Percentiles rank a stretch among this genome's conserved stretches.
Evolutionary conservation across 116 monocot species (phyloP).

Genomic region (Phalaenopsis hybrid): DNA sequence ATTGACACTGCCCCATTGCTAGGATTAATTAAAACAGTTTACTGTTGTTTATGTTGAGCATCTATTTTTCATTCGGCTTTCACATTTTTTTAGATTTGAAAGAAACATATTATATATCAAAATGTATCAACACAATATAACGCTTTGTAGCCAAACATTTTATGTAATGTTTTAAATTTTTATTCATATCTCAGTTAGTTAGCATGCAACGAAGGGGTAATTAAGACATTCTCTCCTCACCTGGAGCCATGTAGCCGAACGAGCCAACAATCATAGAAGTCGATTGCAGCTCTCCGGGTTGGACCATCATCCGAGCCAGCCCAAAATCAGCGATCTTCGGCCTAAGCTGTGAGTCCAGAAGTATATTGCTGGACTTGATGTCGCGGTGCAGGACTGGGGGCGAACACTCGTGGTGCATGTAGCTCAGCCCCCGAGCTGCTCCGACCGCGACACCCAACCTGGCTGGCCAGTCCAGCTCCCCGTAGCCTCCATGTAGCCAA

Average conservation of each 20-base stretch:
- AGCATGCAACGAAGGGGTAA: too few species aligned
- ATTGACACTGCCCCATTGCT: too few species aligned
- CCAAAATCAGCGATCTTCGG: slow-evolving; percentile 57
- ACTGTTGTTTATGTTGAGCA: too few species aligned
- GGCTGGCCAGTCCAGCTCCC: slow-evolving; percentile 36
- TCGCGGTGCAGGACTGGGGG: slow-evolving; percentile 55
- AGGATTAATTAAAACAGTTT: too few species aligned
- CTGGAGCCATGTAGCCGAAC: slow-evolving; percentile 89
- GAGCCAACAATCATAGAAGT: slow-evolving; percentile 43
- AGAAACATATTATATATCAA: too few species aligned
- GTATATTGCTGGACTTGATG: slow-evolving; percentile 54
- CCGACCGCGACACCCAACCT: slow-evolving; percentile 43
- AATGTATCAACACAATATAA: too few species aligned
- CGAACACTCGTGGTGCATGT: slow-evolving; percentile 54
- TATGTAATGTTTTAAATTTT: too few species aligned
- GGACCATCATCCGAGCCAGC: slow-evolving; percentile 36
- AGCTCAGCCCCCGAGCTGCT: slow-evolving; percentile 39
- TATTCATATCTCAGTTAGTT: too few species aligned
- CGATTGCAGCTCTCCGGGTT: slow-evolving; percentile 16
- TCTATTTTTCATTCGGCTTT: too few species aligned
- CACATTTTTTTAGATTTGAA: too few species aligned
- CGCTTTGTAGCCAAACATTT: too few species aligned
- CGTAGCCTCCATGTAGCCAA: slow-evolving; percentile 43
- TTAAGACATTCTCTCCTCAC: too few species aligned
- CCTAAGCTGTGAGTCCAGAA: slow-evolving; percentile 38